phyloP scores from a whole-genome alignment of 208 protist genomes.

The Zelonia costaricensis region DNA sequence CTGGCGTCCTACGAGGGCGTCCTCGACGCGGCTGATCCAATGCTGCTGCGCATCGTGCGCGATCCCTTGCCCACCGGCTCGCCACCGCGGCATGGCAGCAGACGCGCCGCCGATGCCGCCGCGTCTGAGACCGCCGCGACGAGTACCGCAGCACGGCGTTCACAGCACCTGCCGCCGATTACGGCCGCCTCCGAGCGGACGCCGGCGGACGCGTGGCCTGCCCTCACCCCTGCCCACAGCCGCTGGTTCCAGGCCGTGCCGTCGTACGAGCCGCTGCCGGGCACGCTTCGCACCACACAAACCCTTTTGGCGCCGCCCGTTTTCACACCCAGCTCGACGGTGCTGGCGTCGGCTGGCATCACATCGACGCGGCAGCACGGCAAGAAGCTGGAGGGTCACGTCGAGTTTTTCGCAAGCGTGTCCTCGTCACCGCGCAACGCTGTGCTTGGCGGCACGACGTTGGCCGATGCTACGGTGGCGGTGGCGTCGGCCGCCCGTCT shows the following conservation, averaged over 20 bases:
- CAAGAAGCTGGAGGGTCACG: conserved; percentile 45
- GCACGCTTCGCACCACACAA: conserved; percentile 51
- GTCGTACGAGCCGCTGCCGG: conserved; percentile 74
- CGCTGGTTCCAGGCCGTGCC: conserved; percentile 81
- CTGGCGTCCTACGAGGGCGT: conserved; percentile 48
- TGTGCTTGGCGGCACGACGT: background rate
- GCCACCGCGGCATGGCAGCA: background rate
- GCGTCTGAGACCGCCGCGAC: background rate
- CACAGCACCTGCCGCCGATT: background rate
- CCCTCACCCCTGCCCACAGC: conserved; percentile 16
- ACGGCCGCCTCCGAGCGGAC: background rate
- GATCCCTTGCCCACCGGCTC: conserved; percentile 21
- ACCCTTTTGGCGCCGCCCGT: conserved; percentile 24
- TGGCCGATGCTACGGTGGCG: background rate
- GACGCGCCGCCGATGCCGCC: background rate
- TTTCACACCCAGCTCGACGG: conserved; percentile 45
- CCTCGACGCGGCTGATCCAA: conserved; percentile 40
- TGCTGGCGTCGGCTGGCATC: conserved; percentile 28
- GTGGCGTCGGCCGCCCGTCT: background rate
- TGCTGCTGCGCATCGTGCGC: conserved; percentile 52
- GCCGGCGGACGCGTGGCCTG: conserved; percentile 23
- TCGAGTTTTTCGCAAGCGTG: conserved; percentile 35
- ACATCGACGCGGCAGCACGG: conserved; percentile 22
- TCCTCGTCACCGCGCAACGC: conserved; percentile 5
- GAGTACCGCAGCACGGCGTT: background rate